Percentiles rank a stretch among this genome's conserved stretches.
Conservation (phyloP, 2,329 filamentous ascomycete species). For the Phialophora verrucosa region DNA sequence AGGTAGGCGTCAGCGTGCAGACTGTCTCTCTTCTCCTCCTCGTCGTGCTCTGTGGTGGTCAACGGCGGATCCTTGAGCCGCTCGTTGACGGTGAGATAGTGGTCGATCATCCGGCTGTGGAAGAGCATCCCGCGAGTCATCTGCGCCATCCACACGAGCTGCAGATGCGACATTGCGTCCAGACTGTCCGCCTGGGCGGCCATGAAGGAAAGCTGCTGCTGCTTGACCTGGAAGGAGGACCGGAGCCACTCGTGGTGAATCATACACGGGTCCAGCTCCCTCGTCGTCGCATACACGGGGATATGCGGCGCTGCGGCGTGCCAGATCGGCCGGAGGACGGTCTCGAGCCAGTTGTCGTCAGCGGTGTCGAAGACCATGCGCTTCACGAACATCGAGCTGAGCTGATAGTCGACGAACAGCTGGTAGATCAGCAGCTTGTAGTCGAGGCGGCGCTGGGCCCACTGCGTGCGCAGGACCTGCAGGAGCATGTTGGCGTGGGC, state of each 20-base stretch:
- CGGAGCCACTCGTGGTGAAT: not conserved
- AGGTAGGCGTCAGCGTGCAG: not conserved
- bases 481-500: constrained; percentile 2
- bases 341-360: not conserved
- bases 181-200: not conserved
- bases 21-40: not conserved
- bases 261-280: not conserved
- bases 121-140: constrained; percentile 2
- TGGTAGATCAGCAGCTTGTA: constrained; percentile 4
- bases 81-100: not conserved
- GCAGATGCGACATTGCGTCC: not conserved
- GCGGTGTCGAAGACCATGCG: constrained; percentile 5
- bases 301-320: not conserved
- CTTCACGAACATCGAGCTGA: constrained; percentile 6
- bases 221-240: not conserved
- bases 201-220: constrained; percentile 1
- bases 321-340: not conserved
- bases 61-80: not conserved
- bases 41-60: not conserved
- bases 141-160: constrained; percentile 1
- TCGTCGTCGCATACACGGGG: not conserved
- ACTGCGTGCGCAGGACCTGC: not conserved
- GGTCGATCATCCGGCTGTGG: constrained; percentile 8
- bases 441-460: not conserved
- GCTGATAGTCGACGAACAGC: constrained; percentile 1